A percentile compares a stretch with the other conserved stretches of the same genome.
Evolutionary conservation across 148 eudicot species (phyloP).

Genomic region (Cornus controversa): DNA sequence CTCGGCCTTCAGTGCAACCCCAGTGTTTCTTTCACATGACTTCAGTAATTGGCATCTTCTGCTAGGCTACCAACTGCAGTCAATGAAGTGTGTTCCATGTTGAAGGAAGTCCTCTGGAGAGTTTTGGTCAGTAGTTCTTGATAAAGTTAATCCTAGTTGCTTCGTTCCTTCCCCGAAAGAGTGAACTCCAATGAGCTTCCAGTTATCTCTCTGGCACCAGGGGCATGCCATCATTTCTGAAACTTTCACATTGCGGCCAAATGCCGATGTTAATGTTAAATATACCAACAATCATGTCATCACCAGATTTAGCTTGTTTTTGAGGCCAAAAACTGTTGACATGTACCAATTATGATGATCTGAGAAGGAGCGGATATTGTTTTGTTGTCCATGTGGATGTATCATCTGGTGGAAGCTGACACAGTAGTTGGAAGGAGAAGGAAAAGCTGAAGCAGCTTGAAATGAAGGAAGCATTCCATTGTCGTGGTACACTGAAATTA

Average conservation of each 20-base stretch:
- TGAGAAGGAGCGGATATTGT: slow-evolving; percentile 26
- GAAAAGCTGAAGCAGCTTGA: no score
- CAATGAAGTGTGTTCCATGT: slow-evolving; percentile 56
- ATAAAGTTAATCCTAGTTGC: no score
- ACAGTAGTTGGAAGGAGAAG: no score
- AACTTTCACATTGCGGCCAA: slow-evolving; percentile 46
- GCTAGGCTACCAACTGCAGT: slow-evolving; percentile 40
- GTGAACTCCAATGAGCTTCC: background rate
- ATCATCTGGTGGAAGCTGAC: slow-evolving; percentile 2
- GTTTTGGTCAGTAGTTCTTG: slow-evolving; percentile 16
- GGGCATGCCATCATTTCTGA: background rate
- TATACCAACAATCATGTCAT: slow-evolving; percentile 40
- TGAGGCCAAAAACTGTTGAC: slow-evolving; percentile 23
- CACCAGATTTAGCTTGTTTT: background rate
- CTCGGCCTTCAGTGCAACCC: slow-evolving; percentile 45
- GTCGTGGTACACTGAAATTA: no score
- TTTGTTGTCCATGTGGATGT: slow-evolving; percentile 20
- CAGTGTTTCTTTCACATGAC: slow-evolving; percentile 37
- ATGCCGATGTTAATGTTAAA: slow-evolving; percentile 48
- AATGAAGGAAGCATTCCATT: background rate
- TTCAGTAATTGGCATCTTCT: slow-evolving; percentile 20
- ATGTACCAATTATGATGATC: slow-evolving; percentile 22
- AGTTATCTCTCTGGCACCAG: background rate
- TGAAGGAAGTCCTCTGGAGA: slow-evolving; percentile 35
- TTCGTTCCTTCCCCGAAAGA: slow-evolving; percentile 8